These are phyloP conservation scores for Amoebophrya sp. DNA, from an alignment of 169 alveolate species.

Conservation along the genomic window DNA sequence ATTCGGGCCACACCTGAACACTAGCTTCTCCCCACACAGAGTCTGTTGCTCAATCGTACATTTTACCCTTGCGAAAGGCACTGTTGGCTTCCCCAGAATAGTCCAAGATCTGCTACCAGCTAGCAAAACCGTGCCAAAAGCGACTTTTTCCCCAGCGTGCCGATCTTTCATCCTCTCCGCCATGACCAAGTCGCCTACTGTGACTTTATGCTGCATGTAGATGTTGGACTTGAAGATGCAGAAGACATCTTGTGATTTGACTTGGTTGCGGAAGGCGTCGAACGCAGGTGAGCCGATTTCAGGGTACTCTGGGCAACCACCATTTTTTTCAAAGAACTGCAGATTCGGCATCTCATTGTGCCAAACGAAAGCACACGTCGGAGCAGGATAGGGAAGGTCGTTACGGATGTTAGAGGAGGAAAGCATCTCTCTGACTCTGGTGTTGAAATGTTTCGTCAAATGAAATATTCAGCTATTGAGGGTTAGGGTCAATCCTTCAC, in stretches of 20 bases:
- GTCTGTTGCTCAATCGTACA: slow-evolving; percentile 69
- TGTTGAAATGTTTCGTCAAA: no score
- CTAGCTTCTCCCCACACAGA: slow-evolving; percentile 62
- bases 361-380: slow-evolving; percentile 26
- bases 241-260: neutral
- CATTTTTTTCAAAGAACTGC: no score
- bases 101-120: slow-evolving; percentile 62
- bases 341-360: slow-evolving; percentile 22
- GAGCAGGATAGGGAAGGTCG: neutral
- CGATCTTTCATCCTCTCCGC: slow-evolving; percentile 56
- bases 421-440: no score
- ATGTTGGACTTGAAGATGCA: slow-evolving; percentile 17
- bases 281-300: no score
- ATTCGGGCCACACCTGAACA: slow-evolving; percentile 41
- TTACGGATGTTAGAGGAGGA: no score
- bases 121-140: slow-evolving; percentile 64
- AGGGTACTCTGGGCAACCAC: no score
- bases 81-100: slow-evolving; percentile 69
- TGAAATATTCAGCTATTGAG: no score
- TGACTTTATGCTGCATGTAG: slow-evolving; percentile 48
- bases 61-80: slow-evolving; percentile 65
- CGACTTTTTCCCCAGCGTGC: slow-evolving; percentile 52
- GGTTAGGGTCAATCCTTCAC: no score
- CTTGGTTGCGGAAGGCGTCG: no score
- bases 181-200: slow-evolving; percentile 65